A percentile compares a stretch with the other conserved stretches of the same genome.
These are phyloP conservation scores for Microglena sp. DNA, from an alignment of 139 green algal genomes.

Conservation along the genomic window DNA sequence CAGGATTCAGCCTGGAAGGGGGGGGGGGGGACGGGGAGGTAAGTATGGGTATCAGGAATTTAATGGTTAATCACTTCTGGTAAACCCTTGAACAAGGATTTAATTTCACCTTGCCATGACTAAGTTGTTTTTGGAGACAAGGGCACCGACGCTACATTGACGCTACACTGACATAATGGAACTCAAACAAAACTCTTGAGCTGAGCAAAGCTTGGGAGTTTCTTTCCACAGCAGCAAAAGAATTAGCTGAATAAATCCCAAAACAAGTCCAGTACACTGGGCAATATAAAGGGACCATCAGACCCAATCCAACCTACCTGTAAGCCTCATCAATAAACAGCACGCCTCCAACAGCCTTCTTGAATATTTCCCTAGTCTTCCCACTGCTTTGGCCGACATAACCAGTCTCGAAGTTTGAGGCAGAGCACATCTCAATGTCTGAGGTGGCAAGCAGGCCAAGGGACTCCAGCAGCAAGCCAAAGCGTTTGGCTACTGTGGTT, in stretches of 20 bases:
- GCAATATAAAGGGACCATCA: neutral
- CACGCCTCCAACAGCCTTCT: slow-evolving; percentile 26
- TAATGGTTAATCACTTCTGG: neutral
- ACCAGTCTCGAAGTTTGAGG: slow-evolving; percentile 31
- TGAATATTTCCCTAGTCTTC: slow-evolving; percentile 35
- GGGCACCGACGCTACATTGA: neutral
- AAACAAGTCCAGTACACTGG: too few relatives aligned
- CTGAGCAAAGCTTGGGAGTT: neutral
- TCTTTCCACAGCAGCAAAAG: neutral
- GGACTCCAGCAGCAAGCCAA: slow-evolving; percentile 30
- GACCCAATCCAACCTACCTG: slow-evolving; percentile 15
- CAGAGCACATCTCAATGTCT: slow-evolving; percentile 26
- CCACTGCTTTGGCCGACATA: slow-evolving; percentile 22
- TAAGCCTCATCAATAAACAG: slow-evolving; percentile 49
- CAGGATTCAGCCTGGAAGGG: slow-evolving; percentile 31
- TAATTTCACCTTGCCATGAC: neutral
- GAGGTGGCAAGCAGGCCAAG: slow-evolving; percentile 25
- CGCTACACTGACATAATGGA: neutral
- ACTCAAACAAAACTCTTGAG: too few relatives aligned
- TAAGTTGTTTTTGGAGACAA: neutral
- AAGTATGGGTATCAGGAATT: neutral
- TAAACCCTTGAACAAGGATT: neutral
- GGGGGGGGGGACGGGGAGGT: neutral
- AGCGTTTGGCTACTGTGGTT: slow-evolving; percentile 28
- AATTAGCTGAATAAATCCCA: too few relatives aligned